Percentiles rank a stretch among this genome's conserved stretches.
Conservation (phyloP, 129 eudicot genomes). For the Flaveria robusta region DNA sequence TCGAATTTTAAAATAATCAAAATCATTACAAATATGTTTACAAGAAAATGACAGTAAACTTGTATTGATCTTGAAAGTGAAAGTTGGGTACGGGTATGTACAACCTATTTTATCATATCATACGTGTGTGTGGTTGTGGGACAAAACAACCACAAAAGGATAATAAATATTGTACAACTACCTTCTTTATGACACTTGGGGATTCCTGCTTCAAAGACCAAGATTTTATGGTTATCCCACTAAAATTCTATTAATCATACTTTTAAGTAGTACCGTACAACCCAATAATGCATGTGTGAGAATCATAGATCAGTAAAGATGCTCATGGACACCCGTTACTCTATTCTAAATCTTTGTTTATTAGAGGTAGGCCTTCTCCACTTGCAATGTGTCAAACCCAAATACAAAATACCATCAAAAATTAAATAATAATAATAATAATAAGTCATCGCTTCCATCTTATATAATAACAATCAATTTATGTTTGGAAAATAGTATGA, state of each 20-base stretch:
- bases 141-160: conserved; percentile 24
- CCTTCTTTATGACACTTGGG: conserved; percentile 39
- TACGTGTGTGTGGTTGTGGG: conserved; percentile 26
- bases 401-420: background rate
- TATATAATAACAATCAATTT: background rate
- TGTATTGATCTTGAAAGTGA: conserved; percentile 20
- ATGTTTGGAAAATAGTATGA: background rate
- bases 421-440: background rate
- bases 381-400: conserved; percentile 19
- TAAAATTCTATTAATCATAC: conserved; percentile 13
- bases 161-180: conserved; percentile 26
- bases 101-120: conserved; percentile 14
- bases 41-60: background rate
- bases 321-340: conserved; percentile 18
- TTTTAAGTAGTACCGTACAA: conserved; percentile 14
- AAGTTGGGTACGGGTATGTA: conserved; percentile 46
- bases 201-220: conserved; percentile 27
- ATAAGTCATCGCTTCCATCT: background rate
- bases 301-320: conserved; percentile 21
- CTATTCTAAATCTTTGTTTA: conserved; percentile 23
- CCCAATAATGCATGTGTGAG: background rate
- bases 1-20: background rate
- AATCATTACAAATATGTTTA: background rate
- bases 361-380: conserved; percentile 18
- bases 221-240: conserved; percentile 37